Conservation (phyloP, 768 basidiomycete genomes). For the Suillus bovinus region DNA sequence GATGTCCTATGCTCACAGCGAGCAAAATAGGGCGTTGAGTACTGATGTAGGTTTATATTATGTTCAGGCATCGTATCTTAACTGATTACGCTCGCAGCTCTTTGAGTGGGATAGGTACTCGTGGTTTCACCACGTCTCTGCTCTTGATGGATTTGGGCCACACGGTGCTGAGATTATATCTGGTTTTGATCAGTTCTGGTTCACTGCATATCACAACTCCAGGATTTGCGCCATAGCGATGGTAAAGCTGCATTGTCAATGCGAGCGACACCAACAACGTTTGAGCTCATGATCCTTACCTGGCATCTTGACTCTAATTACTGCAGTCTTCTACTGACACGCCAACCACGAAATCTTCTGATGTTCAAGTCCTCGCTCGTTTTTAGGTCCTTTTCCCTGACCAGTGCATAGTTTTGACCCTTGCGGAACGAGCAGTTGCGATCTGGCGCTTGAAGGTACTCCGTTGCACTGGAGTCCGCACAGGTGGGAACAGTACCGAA, state of each 20-base stretch:
- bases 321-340: no score
- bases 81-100: conserved; percentile 39
- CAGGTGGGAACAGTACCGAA: neutral
- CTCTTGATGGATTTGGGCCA: conserved; percentile 2
- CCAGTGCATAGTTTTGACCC: no score
- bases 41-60: conserved; percentile 60
- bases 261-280: conserved; percentile 6
- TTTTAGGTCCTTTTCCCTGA: no score
- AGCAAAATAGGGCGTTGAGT: conserved; percentile 69
- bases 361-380: no score
- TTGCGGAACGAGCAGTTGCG: no score
- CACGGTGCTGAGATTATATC: conserved; percentile 49
- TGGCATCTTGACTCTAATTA: no score
- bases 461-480: no score
- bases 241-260: conserved; percentile 38
- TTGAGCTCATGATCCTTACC: conserved; percentile 70
- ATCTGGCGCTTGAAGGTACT: no score
- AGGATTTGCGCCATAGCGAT: conserved; percentile 72
- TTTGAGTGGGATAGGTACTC: conserved; percentile 71
- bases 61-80: neutral
- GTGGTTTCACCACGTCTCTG: neutral
- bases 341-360: no score
- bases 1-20: conserved; percentile 76
- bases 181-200: conserved; percentile 70
- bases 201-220: conserved; percentile 57